These are phyloP conservation scores for Colletotrichum sp. DNA, from an alignment of 2,329 filamentous ascomycete genomes.

Conservation along the genomic window DNA sequence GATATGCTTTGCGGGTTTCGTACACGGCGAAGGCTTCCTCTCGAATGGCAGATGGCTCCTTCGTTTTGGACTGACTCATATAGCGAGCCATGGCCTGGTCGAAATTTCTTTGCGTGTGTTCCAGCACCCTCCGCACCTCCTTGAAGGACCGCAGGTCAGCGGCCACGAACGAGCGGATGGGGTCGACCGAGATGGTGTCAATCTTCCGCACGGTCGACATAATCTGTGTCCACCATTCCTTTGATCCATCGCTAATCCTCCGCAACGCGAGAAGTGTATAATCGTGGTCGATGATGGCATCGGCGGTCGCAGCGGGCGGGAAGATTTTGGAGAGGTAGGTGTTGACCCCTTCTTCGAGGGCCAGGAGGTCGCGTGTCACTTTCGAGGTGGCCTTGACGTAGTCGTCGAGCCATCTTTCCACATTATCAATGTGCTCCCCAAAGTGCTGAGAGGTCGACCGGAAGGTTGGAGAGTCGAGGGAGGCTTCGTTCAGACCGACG, in stretches of 20 bases:
- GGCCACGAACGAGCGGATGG: slow-evolving; percentile 77
- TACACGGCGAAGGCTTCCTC: slow-evolving; percentile 97
- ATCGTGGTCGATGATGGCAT: slow-evolving; percentile 91
- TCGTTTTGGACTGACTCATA: slow-evolving; percentile 85
- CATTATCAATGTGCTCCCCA: slow-evolving; percentile 85
- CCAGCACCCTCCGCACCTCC: slow-evolving; percentile 77
- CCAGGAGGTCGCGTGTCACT: slow-evolving; percentile 66
- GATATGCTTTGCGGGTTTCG: slow-evolving; percentile 87
- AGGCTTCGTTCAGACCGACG: slow-evolving; percentile 90
- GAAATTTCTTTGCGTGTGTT: slow-evolving; percentile 82
- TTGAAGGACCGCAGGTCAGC: slow-evolving; percentile 87
- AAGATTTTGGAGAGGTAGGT: slow-evolving; percentile 76
- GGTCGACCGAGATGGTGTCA: slow-evolving; percentile 79
- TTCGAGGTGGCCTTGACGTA: slow-evolving; percentile 60
- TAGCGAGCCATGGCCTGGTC: slow-evolving; percentile 85
- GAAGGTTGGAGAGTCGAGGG: slow-evolving; percentile 95
- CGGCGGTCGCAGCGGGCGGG: slow-evolving; percentile 76
- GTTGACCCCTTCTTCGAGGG: slow-evolving; percentile 81
- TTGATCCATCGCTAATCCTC: slow-evolving; percentile 82
- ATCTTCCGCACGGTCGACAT: slow-evolving; percentile 78
- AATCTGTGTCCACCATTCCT: slow-evolving; percentile 85
- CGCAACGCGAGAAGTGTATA: slow-evolving; percentile 89
- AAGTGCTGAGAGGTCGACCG: slow-evolving; percentile 87
- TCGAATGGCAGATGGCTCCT: slow-evolving; percentile 87
- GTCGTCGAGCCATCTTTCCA: slow-evolving; percentile 88